Percentiles rank a stretch among this genome's conserved stretches.
These are phyloP conservation scores for Pyrenula massariospora DNA, from an alignment of 495 filamentous ascomycete species.

Conservation along the genomic window DNA sequence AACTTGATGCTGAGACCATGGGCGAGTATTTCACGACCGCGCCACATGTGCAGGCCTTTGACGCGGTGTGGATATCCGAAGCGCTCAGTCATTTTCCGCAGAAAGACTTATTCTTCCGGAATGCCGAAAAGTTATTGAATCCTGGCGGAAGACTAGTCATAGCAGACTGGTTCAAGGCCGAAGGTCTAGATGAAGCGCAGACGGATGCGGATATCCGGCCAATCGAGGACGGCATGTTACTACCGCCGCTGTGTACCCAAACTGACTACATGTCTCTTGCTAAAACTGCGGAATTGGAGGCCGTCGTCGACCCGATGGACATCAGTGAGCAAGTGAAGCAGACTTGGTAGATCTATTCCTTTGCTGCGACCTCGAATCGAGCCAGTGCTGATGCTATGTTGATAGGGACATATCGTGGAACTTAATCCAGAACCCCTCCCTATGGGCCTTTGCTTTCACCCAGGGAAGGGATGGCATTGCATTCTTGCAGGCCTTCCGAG, in stretches of 20 bases:
- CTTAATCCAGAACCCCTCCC: conserved; percentile 39
- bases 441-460: conserved; percentile 45
- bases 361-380: background rate
- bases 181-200: conserved; percentile 24
- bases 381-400: background rate
- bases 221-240: conserved; percentile 35
- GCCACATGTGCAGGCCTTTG: conserved; percentile 20
- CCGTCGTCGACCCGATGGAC: conserved; percentile 33
- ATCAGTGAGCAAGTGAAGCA: conserved; percentile 44
- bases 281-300: conserved; percentile 26
- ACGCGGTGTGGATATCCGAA: conserved; percentile 47
- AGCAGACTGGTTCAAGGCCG: conserved; percentile 45
- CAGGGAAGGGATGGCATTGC: conserved; percentile 46
- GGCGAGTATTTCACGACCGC: conserved; percentile 29
- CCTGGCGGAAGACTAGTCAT: conserved; percentile 34
- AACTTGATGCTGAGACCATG: conserved; percentile 49
- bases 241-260: conserved; percentile 37
- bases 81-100: conserved; percentile 45
- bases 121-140: conserved; percentile 28
- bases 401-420: conserved; percentile 51
- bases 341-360: conserved; percentile 6
- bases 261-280: conserved; percentile 37
- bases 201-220: conserved; percentile 39
- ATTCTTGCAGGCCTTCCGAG: conserved; percentile 45
- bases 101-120: conserved; percentile 42